These are phyloP conservation scores for Dispira simplex DNA, from an alignment of 192 early-diverging fungal genomes.

Conservation along the genomic window DNA sequence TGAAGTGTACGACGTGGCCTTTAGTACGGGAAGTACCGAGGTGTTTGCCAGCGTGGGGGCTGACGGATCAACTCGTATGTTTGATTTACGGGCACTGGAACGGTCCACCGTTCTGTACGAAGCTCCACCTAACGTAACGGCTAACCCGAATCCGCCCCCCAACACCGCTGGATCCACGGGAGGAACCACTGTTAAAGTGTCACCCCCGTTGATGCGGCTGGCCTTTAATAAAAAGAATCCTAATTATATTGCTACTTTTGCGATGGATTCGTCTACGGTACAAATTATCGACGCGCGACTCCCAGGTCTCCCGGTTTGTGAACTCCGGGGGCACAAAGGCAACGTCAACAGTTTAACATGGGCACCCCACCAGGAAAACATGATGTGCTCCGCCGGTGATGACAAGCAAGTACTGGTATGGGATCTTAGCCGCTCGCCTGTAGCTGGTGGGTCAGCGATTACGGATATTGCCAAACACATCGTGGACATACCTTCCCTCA, in stretches of 20 bases:
- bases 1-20: conserved; percentile 97
- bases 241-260: conserved; percentile 87
- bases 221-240: conserved; percentile 82
- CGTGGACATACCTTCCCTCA: conserved; percentile 46
- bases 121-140: conserved; percentile 34
- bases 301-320: conserved; percentile 70
- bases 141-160: conserved; percentile 8
- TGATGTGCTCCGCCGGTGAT: conserved; percentile 80
- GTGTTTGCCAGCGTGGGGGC: conserved; percentile 97
- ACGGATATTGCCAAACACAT: conserved; percentile 19
- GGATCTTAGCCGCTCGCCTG: conserved; percentile 48
- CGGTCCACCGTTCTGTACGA: conserved; percentile 99
- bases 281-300: conserved; percentile 83
- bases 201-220: conserved; percentile 59
- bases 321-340: conserved; percentile 63
- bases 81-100: conserved; percentile 89
- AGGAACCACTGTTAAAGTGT: conserved; percentile 18
- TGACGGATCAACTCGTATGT: conserved; percentile 93
- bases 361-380: conserved; percentile 63
- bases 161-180: conserved; percentile 8
- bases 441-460: conserved; percentile 18
- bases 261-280: conserved; percentile 64
- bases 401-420: conserved; percentile 85
- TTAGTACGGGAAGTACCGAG: conserved; percentile 63
- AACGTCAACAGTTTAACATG: conserved; percentile 75